Base-by-base conservation (phyloP, 495 filamentous ascomycete species). In the Letharia columbiana region DNA sequence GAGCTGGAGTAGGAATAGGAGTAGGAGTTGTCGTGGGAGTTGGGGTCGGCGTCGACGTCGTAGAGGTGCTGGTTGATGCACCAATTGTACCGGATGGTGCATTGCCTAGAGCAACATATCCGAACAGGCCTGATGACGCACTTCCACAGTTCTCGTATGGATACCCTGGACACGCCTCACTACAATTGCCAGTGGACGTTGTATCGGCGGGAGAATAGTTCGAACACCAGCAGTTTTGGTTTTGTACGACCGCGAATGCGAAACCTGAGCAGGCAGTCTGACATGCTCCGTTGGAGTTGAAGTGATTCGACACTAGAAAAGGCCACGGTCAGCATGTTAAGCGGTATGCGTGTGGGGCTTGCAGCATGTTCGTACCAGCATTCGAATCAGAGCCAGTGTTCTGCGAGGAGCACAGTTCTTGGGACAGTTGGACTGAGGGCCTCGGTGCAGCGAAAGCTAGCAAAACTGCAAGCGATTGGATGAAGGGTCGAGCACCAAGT, bases 151-250 rank as follows among this genome's bases (percentile, higher is more conserved):
- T 73, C 62, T 92, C 89, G 23, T 42, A 60, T 8, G 81, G 83
- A 71, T 84, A 92, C 28, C 89, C 89, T 37, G 89, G 89, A 69
- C 89, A 92, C 8, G 64, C 58, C 11, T 76, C 70, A 66, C 77
- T 77, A 74, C 89, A 92, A 20, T 74, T 70, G 1, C 47, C 74
- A 33, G 71, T 74, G 69, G 67, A 74, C 5, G 74, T 74, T 35
- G 78, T 77, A 23, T 77, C 70, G 18, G 71, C 78, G 0, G 89
- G 90, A 17, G 77, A 79, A 68, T 87, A 87, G 69, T 92, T 84
- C 3, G 87, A 87, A 74, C 89, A 92, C 89, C 89, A 92, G 76
- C 89, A 92, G 42, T 75, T 73, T 31, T 84, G 76, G 28, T 77
- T 80, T 69, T 87, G 86, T 23, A 91, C 68, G 42, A 92, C 73